Evolutionary conservation across 352 stramenopile genomes (phyloP).

Genomic region (Phytophthora tubulina): DNA sequence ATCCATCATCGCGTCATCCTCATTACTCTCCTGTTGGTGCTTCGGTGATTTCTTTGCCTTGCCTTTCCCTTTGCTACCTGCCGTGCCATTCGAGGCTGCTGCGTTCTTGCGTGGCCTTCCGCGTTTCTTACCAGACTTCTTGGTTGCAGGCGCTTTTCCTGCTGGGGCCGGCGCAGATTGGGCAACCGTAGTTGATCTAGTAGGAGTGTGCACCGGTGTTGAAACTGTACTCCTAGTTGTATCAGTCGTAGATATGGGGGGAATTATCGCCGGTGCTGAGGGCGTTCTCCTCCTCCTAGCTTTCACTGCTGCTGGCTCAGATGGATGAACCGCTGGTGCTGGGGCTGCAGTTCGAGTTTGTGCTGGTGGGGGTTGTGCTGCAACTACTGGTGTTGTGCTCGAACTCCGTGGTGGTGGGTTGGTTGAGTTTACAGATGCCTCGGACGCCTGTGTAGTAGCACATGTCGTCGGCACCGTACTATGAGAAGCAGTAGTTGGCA

Average conservation of each 20-base stretch:
- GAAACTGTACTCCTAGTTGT: not conserved
- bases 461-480: not conserved
- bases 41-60: slow-evolving; percentile 31
- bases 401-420: not conserved
- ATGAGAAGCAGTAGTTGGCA: not conserved
- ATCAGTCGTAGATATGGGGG: slow-evolving; percentile 5
- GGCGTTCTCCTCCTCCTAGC: not conserved
- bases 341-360: not conserved
- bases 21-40: slow-evolving; percentile 6
- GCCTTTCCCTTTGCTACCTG: slow-evolving; percentile 22
- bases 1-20: slow-evolving; percentile 9
- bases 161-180: slow-evolving; percentile 9
- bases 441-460: not conserved
- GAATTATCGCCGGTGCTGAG: slow-evolving; percentile 3
- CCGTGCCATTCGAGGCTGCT: slow-evolving; percentile 5
- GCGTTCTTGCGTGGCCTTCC: slow-evolving; percentile 24
- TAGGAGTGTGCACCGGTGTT: slow-evolving; percentile 9
- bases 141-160: slow-evolving; percentile 7
- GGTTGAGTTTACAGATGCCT: not conserved
- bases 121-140: slow-evolving; percentile 45
- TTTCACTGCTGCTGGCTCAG: not conserved
- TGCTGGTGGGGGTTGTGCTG: not conserved
- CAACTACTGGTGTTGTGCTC: not conserved
- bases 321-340: slow-evolving; percentile 4
- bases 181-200: not conserved